A percentile compares a stretch with the other conserved stretches of the same genome.
phyloP scores from a whole-genome alignment of 2,329 filamentous ascomycete species.

The Claviceps capensis region DNA sequence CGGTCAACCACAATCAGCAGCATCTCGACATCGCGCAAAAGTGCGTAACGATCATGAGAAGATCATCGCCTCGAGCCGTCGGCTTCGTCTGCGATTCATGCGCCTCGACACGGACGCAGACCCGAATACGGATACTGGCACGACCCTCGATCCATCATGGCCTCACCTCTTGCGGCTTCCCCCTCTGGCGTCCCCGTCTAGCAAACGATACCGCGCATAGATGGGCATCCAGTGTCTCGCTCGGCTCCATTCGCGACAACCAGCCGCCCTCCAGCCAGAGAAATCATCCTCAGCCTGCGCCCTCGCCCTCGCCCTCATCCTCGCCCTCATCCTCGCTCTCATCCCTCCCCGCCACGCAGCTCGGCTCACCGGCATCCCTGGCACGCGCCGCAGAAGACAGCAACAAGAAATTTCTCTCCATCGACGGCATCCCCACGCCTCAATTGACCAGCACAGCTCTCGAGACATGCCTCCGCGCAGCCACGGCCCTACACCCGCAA shows the following conservation, averaged over 20 bases:
- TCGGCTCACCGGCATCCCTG: conserved; percentile 25
- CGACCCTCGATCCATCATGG: conserved; percentile 14
- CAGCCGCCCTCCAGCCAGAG: background rate
- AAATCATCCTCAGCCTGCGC: too few species aligned
- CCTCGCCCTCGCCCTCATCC: background rate
- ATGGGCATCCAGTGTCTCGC: conserved; percentile 16
- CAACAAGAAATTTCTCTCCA: conserved; percentile 28
- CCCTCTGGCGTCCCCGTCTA: conserved; percentile 1
- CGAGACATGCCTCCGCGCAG: conserved; percentile 30
- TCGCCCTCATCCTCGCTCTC: background rate
- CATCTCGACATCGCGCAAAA: background rate
- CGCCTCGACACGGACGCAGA: conserved; percentile 18
- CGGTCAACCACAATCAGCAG: background rate
- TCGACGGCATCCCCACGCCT: conserved; percentile 30
- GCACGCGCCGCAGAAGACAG: conserved; percentile 28
- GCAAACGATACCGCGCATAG: conserved; percentile 5
- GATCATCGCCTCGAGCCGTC: conserved; percentile 16
- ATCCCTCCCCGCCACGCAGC: too few species aligned
- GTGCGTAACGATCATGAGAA: conserved; percentile 1
- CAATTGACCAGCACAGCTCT: conserved; percentile 29
- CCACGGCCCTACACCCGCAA: conserved; percentile 29
- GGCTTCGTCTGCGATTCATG: conserved; percentile 32
- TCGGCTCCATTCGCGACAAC: conserved; percentile 4
- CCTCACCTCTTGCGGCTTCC: conserved; percentile 9
- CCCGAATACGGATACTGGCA: conserved; percentile 13